Evolutionary conservation across 768 basidiomycete species (phyloP), one percentile per base, ranked within the genome.

Genomic region (Tulasnella calospora): DNA sequence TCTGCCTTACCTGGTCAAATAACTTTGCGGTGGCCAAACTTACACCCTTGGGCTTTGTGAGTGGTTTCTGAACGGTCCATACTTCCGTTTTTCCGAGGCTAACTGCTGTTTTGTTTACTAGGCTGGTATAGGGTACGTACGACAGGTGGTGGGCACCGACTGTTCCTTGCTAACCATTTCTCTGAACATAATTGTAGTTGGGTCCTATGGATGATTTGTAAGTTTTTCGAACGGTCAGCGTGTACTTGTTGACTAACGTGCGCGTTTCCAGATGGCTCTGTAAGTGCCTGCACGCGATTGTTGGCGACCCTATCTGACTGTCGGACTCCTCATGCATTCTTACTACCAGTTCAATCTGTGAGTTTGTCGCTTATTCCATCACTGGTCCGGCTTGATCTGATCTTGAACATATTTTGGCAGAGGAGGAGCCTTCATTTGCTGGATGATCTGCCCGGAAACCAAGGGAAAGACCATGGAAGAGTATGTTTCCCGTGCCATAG

Each of bases 21-120:
- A 78, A 78, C 69, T 78, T 71, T 57, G 77, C 77, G 12, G 69
- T 78, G 2, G 77, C 77, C 30, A 78, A 78, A 38, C 41, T 78
- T 13, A 78, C 77, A 44, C 77, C 77, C 9, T 72, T 78, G 30
- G 77, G 77, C 27, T 78, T 78, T 41, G 77, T 78, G 70, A 78
- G 77, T 71, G 19, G n/a, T 67, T 41, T 41, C 7, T 41, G 19
- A 21, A 33, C 13, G 15, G 13, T 69, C 21, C 21, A 35, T 7
- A 10, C 2, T 38, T 55, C 17, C 0, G 23, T 0, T 30, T 27
- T 67, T 55, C 15, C 3, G 4, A 61, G 10, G 19, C 21, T 75
- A 9, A 55, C 35, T 1, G 6, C 6, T 30, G n/a, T 55, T 21
- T 47, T 74, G 27, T 12, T 35, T 35, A 13, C 10, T 41, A 78